Percentiles rank a stretch among this genome's conserved stretches.
Conservation (phyloP, 1,139 yeast genomes). For the Zygoascus sp. region DNA sequence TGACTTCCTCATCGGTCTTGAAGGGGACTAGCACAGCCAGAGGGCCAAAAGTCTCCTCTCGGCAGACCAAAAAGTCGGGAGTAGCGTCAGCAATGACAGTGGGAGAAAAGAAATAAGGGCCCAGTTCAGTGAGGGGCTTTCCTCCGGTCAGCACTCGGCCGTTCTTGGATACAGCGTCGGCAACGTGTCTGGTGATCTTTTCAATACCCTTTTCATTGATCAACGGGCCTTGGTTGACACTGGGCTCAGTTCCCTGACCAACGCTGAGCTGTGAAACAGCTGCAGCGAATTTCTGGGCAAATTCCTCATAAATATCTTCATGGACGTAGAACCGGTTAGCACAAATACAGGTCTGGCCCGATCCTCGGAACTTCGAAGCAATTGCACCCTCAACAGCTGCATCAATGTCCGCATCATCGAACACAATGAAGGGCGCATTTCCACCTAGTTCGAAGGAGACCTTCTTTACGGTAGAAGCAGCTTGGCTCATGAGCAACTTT, state of each 20-base stretch:
- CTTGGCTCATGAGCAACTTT: constrained; percentile 69
- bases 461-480: constrained; percentile 74
- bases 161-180: constrained; percentile 71
- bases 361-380: constrained; percentile 64
- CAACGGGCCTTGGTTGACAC: constrained; percentile 76
- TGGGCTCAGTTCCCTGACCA: constrained; percentile 69
- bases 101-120: constrained; percentile 71
- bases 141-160: constrained; percentile 67
- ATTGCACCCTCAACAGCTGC: constrained; percentile 69
- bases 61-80: constrained; percentile 54
- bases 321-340: constrained; percentile 73
- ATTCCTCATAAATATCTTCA: constrained; percentile 55
- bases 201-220: constrained; percentile 61
- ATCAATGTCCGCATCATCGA: constrained; percentile 76
- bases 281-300: constrained; percentile 47
- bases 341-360: constrained; percentile 82
- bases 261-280: constrained; percentile 52
- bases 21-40: constrained; percentile 68
- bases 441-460: constrained; percentile 89
- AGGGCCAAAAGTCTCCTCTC: constrained; percentile 90
- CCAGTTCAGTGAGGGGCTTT: constrained; percentile 57
- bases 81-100: constrained; percentile 68
- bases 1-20: constrained; percentile 61
- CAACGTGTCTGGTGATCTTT: constrained; percentile 67
- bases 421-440: constrained; percentile 86